Evolutionary conservation across 352 stramenopile species (phyloP).

Genomic region (Globisporangium canariense): DNA sequence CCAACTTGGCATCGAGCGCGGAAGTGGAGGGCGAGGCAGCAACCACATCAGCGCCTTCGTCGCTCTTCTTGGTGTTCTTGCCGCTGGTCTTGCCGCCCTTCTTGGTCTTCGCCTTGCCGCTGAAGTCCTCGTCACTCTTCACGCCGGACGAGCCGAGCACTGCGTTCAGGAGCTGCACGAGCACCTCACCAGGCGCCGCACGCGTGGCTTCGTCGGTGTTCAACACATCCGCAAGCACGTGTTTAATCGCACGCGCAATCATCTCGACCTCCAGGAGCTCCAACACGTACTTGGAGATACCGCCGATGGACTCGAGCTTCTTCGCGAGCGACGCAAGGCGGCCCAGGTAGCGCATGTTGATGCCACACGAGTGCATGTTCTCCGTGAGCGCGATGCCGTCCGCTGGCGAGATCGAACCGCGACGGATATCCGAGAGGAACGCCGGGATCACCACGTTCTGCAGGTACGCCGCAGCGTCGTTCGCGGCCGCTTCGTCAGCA

Average conservation of each 20-base stretch:
- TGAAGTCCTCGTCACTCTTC: constrained; percentile 30
- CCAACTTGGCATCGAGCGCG: constrained; percentile 32
- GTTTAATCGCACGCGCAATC: constrained; percentile 90
- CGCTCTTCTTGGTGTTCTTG: constrained; percentile 25
- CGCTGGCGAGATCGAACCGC: constrained; percentile 70
- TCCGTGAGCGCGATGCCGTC: constrained; percentile 93
- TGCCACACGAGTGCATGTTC: constrained; percentile 92
- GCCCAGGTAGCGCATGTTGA: constrained; percentile 97
- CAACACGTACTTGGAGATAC: constrained; percentile 91
- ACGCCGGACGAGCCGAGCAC: constrained; percentile 47
- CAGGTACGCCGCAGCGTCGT: constrained; percentile 79
- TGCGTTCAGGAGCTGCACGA: constrained; percentile 84
- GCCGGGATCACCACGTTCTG: constrained; percentile 84
- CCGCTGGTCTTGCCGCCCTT: constrained; percentile 39
- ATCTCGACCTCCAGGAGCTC: constrained; percentile 97
- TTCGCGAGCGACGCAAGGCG: constrained; percentile 86
- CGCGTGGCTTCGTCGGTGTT: constrained; percentile 58
- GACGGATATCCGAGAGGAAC: constrained; percentile 83
- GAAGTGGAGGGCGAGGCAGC: constrained; percentile 2
- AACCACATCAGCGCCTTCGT: constrained; percentile 1
- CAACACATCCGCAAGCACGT: constrained; percentile 70
- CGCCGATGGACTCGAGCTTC: constrained; percentile 83
- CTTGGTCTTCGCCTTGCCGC: constrained; percentile 21
- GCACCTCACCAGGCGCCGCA: constrained; percentile 62
- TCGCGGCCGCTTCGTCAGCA: constrained; percentile 67